phyloP scores from a whole-genome alignment of 2,329 filamentous ascomycete species.

The Tolypocladium inflatum region DNA sequence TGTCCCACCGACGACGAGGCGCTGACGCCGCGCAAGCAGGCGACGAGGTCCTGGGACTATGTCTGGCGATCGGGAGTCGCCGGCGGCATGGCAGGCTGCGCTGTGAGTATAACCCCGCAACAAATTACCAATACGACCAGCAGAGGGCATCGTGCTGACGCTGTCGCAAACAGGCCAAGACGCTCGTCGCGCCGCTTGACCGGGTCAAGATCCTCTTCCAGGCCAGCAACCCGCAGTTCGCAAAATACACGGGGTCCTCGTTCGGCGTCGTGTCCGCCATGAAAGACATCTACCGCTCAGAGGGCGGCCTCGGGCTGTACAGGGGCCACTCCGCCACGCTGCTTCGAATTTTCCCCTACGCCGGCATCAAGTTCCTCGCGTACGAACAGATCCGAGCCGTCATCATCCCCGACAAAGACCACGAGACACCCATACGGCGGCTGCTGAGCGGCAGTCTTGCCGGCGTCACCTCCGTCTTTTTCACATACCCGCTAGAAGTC shows the following conservation, averaged over 20 bases:
- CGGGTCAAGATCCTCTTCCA: constrained; percentile 99
- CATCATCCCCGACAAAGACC: constrained; percentile 59
- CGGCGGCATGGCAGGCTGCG: constrained; percentile 84
- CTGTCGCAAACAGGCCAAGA: constrained; percentile 62
- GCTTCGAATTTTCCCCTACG: constrained; percentile 92
- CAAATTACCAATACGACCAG: no score
- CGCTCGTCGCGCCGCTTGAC: constrained; percentile 88
- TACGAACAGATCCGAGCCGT: constrained; percentile 89
- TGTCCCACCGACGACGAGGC: constrained; percentile 42
- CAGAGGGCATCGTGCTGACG: constrained; percentile 4
- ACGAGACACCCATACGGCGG: constrained; percentile 74
- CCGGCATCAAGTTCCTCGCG: constrained; percentile 93
- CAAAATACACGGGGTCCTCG: constrained; percentile 88
- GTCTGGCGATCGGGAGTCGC: constrained; percentile 74
- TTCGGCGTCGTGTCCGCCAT: constrained; percentile 74
- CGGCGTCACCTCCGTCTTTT: constrained; percentile 86
- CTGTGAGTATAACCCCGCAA: constrained; percentile 47
- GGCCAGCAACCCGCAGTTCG: constrained; percentile 84
- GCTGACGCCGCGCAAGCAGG: constrained; percentile 30
- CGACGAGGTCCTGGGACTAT: constrained; percentile 69
- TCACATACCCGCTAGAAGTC: constrained; percentile 91
- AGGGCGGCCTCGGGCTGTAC: constrained; percentile 72
- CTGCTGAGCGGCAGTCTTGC: constrained; percentile 65
- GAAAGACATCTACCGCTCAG: constrained; percentile 67
- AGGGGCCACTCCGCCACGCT: constrained; percentile 92